Base-by-base conservation (phyloP, 306 rosid species). In the Senna siamea region DNA sequence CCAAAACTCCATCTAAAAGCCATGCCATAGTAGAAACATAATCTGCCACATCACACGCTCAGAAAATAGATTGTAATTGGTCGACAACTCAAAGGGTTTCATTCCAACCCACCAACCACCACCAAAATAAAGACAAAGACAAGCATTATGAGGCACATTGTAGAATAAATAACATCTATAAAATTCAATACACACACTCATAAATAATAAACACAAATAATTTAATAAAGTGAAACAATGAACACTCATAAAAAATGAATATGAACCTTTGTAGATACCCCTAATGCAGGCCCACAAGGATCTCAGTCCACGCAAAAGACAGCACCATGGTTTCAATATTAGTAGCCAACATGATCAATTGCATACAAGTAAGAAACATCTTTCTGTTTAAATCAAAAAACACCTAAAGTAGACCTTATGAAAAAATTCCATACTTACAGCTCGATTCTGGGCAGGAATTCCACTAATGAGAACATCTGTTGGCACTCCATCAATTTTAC, bases 371-470 rank as follows among this genome's bases (percentile, higher is more conserved):
- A 48, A 28, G 15, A 17, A 69, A 37, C 15, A 15, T 5, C 65
- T 35, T 48, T 26, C 62, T 15, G 28, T 70, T 37, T 40, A 43
- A 52, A 70, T 19, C 6, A 61, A 19, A 19, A 62, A 20, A 41
- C 32, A 46, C 3, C 60, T 20, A 17, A 35, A 22, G 44, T 35
- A 6, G n/a, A 19, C 30, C 6, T n/a, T 66, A 72, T 69, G 40
- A 63, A 48, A 6, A 10, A 11, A 37, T 37, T 69, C 58, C 72
- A 69, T 10, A 86, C 97, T 91, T 82, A 93, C 97, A 78, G 98
- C 98, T 91, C 93, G 89, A 76, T 91, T 93, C 83, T 91, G 97
- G 80, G 88, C 79, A 11, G 82, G 70, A 79, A 78, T 72, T 77
- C 97, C 97, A 71, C 72, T 61, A 48, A 93, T 69, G 50, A 93